phyloP scores from a whole-genome alignment of 768 basidiomycete species.

The Gyrodon lividus region DNA sequence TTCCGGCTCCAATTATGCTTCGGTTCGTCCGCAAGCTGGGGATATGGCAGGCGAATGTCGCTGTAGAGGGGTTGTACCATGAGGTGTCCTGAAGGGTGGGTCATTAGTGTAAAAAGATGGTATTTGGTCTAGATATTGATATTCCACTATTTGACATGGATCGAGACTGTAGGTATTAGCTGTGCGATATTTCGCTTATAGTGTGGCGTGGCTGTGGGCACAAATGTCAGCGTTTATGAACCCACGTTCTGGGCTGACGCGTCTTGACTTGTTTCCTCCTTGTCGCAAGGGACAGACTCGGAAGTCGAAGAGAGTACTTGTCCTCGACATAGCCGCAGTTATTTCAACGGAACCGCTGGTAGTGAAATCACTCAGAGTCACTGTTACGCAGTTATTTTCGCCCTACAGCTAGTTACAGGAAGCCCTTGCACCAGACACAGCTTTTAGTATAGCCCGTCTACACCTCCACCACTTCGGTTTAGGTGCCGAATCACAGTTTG shows the following conservation, averaged over 20 bases:
- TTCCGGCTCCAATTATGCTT: constrained; percentile 68
- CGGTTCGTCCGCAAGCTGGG: constrained; percentile 65
- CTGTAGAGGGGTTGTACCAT: constrained; percentile 65
- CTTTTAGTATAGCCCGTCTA: constrained; percentile 16
- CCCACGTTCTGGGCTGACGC: constrained; percentile 35
- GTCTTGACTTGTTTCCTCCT: constrained; percentile 36
- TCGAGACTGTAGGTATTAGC: background rate
- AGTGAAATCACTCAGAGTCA: background rate
- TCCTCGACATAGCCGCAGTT: constrained; percentile 1
- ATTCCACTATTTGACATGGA: background rate
- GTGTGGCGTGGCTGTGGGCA: constrained; percentile 31
- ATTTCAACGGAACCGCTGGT: constrained; percentile 8
- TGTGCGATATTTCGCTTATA: constrained; percentile 14
- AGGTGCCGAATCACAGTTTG: constrained; percentile 8
- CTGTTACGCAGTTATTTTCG: background rate
- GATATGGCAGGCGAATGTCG: constrained; percentile 81
- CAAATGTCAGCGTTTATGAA: constrained; percentile 21
- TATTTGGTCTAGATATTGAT: background rate
- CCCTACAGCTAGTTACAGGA: constrained; percentile 1
- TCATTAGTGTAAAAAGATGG: background rate
- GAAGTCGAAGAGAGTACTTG: background rate
- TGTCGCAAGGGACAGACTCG: constrained; percentile 8
- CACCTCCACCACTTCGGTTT: constrained; percentile 10
- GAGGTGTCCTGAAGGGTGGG: constrained; percentile 31
- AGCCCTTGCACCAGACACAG: constrained; percentile 18